Evolutionary conservation across 2,329 filamentous ascomycete species (phyloP).

Genomic region (Colletotrichum tabaci): DNA sequence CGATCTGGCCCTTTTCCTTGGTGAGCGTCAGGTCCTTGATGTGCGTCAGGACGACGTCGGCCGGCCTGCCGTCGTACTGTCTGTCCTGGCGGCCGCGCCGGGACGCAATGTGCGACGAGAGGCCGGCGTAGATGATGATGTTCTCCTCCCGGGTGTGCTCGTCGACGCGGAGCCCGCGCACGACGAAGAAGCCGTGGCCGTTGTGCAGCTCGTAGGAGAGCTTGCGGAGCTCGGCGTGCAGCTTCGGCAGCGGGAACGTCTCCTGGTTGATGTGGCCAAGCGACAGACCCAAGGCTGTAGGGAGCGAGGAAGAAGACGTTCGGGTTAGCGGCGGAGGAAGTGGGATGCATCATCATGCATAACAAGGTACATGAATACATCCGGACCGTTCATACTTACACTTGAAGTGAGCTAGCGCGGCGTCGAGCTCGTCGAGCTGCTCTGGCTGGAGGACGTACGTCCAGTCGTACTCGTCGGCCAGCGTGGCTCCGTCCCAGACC

Average conservation of each 20-base stretch:
- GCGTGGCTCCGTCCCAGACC: conserved; percentile 70
- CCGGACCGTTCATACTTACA: conserved; percentile 11
- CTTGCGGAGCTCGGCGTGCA: conserved; percentile 64
- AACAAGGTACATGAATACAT: too few relatives aligned
- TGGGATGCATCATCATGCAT: too few relatives aligned
- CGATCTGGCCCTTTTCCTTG: conserved; percentile 59
- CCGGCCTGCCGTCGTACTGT: conserved; percentile 58
- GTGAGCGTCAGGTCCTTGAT: conserved; percentile 71
- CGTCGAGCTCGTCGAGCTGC: conserved; percentile 65
- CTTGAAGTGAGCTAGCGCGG: conserved; percentile 36
- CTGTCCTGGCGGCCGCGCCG: conserved; percentile 68
- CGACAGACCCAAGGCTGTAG: conserved; percentile 46
- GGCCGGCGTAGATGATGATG: conserved; percentile 71
- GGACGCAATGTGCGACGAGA: conserved; percentile 71
- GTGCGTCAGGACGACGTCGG: conserved; percentile 70
- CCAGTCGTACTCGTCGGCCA: conserved; percentile 67
- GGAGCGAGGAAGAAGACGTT: too few relatives aligned
- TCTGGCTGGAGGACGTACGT: conserved; percentile 62
- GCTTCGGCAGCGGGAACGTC: conserved; percentile 69
- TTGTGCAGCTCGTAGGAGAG: conserved; percentile 69
- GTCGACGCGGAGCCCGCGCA: conserved; percentile 70
- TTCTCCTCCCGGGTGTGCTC: conserved; percentile 70
- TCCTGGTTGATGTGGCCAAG: conserved; percentile 61
- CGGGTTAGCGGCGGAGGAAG: background rate
- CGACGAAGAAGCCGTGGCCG: conserved; percentile 73